phyloP scores from a whole-genome alignment of 2,329 filamentous ascomycete genomes.

The Penicillium decumbens region DNA sequence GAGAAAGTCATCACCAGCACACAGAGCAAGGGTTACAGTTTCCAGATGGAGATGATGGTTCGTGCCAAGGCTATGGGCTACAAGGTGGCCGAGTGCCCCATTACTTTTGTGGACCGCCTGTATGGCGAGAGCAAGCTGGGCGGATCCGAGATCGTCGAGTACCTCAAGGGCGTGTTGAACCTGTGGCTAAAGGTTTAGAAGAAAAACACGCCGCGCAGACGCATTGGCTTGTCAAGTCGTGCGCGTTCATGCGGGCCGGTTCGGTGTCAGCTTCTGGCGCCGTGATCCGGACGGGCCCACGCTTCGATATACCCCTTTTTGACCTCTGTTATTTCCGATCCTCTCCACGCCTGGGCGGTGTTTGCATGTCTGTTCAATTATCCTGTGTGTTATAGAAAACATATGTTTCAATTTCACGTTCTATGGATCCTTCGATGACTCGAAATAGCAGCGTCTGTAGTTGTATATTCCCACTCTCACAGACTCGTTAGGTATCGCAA shows the following conservation, averaged over 20 bases:
- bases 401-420: conserved; percentile 6
- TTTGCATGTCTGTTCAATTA: conserved; percentile 16
- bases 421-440: background rate
- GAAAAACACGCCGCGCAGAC: conserved; percentile 9
- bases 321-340: conserved; percentile 13
- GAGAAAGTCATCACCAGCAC: conserved; percentile 86
- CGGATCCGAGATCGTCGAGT: conserved; percentile 92
- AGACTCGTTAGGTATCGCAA: conserved; percentile 32
- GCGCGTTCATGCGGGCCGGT: conserved; percentile 12
- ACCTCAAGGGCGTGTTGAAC: conserved; percentile 76
- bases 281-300: conserved; percentile 1
- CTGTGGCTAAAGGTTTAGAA: conserved; percentile 71
- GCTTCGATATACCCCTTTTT: conserved; percentile 25
- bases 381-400: conserved; percentile 13
- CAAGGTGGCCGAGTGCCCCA: conserved; percentile 90
- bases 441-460: background rate
- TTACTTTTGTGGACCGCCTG: conserved; percentile 89
- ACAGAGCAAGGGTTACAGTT: conserved; percentile 94
- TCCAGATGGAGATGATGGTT: conserved; percentile 99
- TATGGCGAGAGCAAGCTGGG: conserved; percentile 96
- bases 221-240: conserved; percentile 9
- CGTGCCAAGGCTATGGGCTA: conserved; percentile 93
- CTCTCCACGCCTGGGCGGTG: conserved; percentile 18
- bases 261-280: conserved; percentile 2
- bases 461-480: conserved; percentile 2